Percentiles rank a stretch among this genome's conserved stretches.
Evolutionary conservation across 257 asterid genomes (phyloP).

Genomic region (Solanum raphanifolium): DNA sequence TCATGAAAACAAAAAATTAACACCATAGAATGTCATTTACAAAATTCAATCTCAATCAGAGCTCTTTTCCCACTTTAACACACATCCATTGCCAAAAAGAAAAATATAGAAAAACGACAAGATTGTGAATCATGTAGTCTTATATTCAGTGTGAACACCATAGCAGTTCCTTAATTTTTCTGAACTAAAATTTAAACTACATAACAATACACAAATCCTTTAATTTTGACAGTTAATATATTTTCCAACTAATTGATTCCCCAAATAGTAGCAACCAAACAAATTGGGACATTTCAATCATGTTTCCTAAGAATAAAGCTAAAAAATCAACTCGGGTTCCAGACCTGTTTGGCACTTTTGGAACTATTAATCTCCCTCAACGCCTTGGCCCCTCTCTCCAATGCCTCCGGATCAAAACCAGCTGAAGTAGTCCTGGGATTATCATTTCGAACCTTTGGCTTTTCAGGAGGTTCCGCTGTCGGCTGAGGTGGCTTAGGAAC

Average conservation of each 20-base stretch:
- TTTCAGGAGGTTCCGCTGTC: conserved; percentile 12
- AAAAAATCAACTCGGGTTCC: neutral
- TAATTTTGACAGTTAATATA: neutral
- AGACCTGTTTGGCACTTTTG: conserved; percentile 53
- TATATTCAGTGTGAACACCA: neutral
- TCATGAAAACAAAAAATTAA: neutral
- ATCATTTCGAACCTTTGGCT: conserved; percentile 48
- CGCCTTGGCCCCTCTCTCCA: conserved; percentile 67
- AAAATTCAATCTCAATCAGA: neutral
- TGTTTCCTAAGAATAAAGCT: neutral
- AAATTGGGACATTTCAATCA: neutral
- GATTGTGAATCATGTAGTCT: neutral
- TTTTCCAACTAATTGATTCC: neutral
- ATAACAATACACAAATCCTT: neutral
- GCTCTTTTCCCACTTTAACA: neutral
- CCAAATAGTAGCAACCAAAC: neutral
- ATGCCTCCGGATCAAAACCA: conserved; percentile 82
- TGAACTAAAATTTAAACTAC: neutral
- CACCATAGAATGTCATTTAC: neutral
- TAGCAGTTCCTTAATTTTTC: neutral
- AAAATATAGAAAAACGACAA: neutral
- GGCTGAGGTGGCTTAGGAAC: conserved; percentile 24
- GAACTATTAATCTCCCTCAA: conserved; percentile 37
- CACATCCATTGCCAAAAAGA: neutral
- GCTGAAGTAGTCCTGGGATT: conserved; percentile 75